Conservation (phyloP, 768 basidiomycete species). For the Kwoniella sp. region DNA sequence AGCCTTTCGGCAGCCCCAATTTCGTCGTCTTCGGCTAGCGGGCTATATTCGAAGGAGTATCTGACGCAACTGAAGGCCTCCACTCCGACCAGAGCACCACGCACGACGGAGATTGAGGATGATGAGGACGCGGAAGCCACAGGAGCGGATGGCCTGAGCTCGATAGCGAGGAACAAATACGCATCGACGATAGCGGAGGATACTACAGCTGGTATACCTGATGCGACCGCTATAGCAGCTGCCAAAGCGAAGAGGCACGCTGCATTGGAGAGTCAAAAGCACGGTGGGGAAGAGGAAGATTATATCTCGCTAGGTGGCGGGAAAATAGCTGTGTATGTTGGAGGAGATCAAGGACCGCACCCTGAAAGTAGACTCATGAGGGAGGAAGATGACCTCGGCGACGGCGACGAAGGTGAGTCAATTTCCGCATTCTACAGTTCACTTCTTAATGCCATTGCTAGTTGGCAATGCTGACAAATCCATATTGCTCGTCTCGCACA, state of each 20-base stretch:
- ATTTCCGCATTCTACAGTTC: no score
- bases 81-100: slow-evolving; percentile 48
- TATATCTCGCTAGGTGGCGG: slow-evolving; percentile 57
- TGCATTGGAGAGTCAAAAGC: slow-evolving; percentile 41
- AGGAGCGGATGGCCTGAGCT: slow-evolving; percentile 37
- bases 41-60: slow-evolving; percentile 56
- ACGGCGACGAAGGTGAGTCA: slow-evolving; percentile 51
- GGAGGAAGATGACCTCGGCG: slow-evolving; percentile 59
- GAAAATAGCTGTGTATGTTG: slow-evolving; percentile 49
- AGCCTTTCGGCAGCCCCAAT: not conserved
- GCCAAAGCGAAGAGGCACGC: slow-evolving; percentile 57
- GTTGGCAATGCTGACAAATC: no score
- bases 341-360: slow-evolving; percentile 47
- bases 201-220: slow-evolving; percentile 54
- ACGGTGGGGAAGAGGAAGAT: slow-evolving; percentile 46
- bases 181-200: slow-evolving; percentile 38
- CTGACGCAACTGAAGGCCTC: slow-evolving; percentile 57
- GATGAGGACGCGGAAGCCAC: slow-evolving; percentile 29
- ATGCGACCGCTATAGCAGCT: slow-evolving; percentile 54
- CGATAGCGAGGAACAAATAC: slow-evolving; percentile 52
- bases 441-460: not conserved
- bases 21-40: slow-evolving; percentile 5
- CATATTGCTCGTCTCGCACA: no score
- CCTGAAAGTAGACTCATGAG: slow-evolving; percentile 58
- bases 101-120: slow-evolving; percentile 24